These are phyloP conservation scores for Amaranthus palmeri DNA, from an alignment of 148 eudicot genomes.

Conservation along the genomic window DNA sequence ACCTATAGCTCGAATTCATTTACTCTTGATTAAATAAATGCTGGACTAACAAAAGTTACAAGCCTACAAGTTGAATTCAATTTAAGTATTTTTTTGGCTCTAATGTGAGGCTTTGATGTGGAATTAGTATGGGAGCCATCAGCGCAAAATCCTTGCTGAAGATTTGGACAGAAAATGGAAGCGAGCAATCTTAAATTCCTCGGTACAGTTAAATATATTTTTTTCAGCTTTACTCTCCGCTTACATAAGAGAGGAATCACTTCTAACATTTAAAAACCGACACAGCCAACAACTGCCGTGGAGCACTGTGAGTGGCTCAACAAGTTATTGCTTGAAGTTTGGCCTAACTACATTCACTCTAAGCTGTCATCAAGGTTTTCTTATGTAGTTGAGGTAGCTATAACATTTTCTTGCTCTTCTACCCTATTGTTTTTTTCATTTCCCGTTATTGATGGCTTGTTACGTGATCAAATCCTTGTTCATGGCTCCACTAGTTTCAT, in stretches of 20 bases:
- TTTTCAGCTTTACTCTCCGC: slow-evolving; percentile 15
- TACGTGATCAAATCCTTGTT: neutral
- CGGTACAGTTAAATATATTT: slow-evolving; percentile 37
- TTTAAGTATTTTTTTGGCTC: neutral
- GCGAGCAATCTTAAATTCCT: slow-evolving; percentile 54
- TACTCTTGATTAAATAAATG: neutral
- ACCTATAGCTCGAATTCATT: neutral
- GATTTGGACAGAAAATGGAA: slow-evolving; percentile 92
- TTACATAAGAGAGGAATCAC: neutral
- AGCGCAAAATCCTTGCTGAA: slow-evolving; percentile 55
- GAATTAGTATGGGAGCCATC: slow-evolving; percentile 66
- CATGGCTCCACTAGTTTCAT: neutral
- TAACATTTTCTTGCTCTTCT: neutral
- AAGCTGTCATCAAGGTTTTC: slow-evolving; percentile 69
- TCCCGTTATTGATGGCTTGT: neutral
- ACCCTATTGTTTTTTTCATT: neutral
- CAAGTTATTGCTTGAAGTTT: slow-evolving; percentile 74
- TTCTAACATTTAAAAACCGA: slow-evolving; percentile 12
- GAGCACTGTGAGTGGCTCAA: slow-evolving; percentile 98
- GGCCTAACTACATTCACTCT: slow-evolving; percentile 76
- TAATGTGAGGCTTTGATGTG: slow-evolving; percentile 20
- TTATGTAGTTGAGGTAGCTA: slow-evolving; percentile 68
- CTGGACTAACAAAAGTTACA: neutral
- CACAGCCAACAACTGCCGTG: slow-evolving; percentile 79
- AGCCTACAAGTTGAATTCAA: neutral